Conservation (phyloP, 805 yeast genomes). For the Ogataea henricii region DNA sequence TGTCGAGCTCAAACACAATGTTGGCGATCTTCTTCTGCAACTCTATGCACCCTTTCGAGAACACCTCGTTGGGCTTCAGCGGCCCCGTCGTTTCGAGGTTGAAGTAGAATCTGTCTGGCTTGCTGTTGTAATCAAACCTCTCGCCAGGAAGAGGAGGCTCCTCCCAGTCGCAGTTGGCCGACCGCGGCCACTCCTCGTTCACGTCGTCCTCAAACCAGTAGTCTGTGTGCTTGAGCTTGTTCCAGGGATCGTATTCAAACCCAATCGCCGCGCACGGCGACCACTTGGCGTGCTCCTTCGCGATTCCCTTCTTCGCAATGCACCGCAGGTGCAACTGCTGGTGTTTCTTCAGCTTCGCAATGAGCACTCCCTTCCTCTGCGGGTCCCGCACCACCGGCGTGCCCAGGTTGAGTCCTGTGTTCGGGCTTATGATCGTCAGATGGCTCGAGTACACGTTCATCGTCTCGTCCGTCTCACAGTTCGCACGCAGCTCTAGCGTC, state of each 20-base stretch:
- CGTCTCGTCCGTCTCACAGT: conserved; percentile 81
- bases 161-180: conserved; percentile 90
- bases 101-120: conserved; percentile 78
- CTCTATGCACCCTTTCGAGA: conserved; percentile 78
- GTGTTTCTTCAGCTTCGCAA: conserved; percentile 87
- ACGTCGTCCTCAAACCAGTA: conserved; percentile 94
- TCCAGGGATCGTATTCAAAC: conserved; percentile 99
- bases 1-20: conserved; percentile 68
- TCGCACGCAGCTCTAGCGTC: conserved; percentile 79
- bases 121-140: conserved; percentile 79
- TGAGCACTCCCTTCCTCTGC: conserved; percentile 78
- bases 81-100: conserved; percentile 93
- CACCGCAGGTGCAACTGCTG: conserved; percentile 89
- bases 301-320: conserved; percentile 95
- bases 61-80: conserved; percentile 86
- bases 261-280: conserved; percentile 95
- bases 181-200: conserved; percentile 90
- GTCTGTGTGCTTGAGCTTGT: conserved; percentile 92
- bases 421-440: conserved; percentile 44
- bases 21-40: conserved; percentile 90
- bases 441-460: conserved; percentile 91
- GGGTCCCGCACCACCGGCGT: conserved; percentile 83
- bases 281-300: conserved; percentile 99
- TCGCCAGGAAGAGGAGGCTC: conserved; percentile 92
- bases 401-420: conserved; percentile 53